These are phyloP conservation scores for Harrya chromipes DNA, from an alignment of 768 basidiomycete species.

Conservation along the genomic window DNA sequence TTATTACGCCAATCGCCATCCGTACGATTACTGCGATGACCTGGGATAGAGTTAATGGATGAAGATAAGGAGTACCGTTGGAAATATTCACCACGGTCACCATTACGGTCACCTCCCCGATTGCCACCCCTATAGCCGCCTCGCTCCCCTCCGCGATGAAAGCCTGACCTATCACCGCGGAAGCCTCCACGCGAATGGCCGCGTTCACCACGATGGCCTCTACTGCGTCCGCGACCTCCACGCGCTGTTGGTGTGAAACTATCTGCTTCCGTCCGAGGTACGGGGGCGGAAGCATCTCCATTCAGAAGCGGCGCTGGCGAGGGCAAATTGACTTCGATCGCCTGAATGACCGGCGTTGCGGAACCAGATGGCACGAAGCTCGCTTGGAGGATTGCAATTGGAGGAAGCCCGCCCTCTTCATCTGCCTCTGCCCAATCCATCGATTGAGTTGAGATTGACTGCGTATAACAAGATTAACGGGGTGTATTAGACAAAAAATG, in stretches of 20 bases:
- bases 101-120: constrained; percentile 22
- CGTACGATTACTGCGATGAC: constrained; percentile 17
- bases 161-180: constrained; percentile 36
- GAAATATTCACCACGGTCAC: constrained; percentile 13
- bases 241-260: constrained; percentile 53
- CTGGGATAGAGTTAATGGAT: constrained; percentile 4
- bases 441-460: constrained; percentile 30
- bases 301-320: constrained; percentile 17
- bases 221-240: constrained; percentile 48
- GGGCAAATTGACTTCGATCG: constrained; percentile 35
- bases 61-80: neutral
- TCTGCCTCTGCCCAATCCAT: constrained; percentile 80
- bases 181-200: constrained; percentile 40
- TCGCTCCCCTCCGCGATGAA: constrained; percentile 37
- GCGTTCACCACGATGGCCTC: constrained; percentile 41
- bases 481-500: neutral
- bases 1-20: constrained; percentile 51
- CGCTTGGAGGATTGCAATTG: constrained; percentile 72
- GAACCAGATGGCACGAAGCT: constrained; percentile 74
- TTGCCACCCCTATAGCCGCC: constrained; percentile 35
- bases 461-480: neutral
- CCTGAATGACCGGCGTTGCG: constrained; percentile 49
- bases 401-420: constrained; percentile 75
- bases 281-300: constrained; percentile 21
- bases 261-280: constrained; percentile 47